Evolutionary conservation across 2,329 filamentous ascomycete species (phyloP).

Genomic region (Diplodia sapinea): DNA sequence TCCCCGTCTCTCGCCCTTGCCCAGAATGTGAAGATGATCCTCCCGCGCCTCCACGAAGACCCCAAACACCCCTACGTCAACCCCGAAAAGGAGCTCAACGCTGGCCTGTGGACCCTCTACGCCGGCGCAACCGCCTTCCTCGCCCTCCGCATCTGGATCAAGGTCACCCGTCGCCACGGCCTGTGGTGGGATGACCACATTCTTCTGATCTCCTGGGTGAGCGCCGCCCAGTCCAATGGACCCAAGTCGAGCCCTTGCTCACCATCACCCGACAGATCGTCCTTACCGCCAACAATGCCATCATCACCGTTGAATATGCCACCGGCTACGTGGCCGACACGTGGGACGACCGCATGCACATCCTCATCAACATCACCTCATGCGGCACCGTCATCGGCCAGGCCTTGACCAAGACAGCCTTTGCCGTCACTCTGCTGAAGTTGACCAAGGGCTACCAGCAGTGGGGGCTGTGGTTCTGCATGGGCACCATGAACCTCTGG

Average conservation of each 20-base stretch:
- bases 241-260: slow-evolving; percentile 6
- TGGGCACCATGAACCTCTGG: slow-evolving; percentile 56
- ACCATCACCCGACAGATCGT: slow-evolving; percentile 43
- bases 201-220: slow-evolving; percentile 46
- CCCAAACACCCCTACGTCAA: slow-evolving; percentile 40
- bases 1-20: neutral
- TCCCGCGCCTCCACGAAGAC: slow-evolving; percentile 31
- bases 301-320: slow-evolving; percentile 56
- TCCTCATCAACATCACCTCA: slow-evolving; percentile 56
- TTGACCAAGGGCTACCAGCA: slow-evolving; percentile 54
- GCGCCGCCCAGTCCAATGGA: slow-evolving; percentile 25
- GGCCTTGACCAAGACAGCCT: slow-evolving; percentile 47
- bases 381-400: slow-evolving; percentile 49
- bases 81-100: slow-evolving; percentile 45
- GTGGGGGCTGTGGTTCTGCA: slow-evolving; percentile 57
- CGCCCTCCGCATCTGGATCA: slow-evolving; percentile 46
- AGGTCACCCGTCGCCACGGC: slow-evolving; percentile 47
- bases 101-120: slow-evolving; percentile 49
- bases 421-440: slow-evolving; percentile 50
- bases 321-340: slow-evolving; percentile 56
- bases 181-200: slow-evolving; percentile 52
- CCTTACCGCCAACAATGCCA: slow-evolving; percentile 53
- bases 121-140: slow-evolving; percentile 47
- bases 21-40: slow-evolving; percentile 25
- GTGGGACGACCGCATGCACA: slow-evolving; percentile 61